Evolutionary conservation across 169 alveolate genomes (phyloP).

Genomic region (Theileria parva): DNA sequence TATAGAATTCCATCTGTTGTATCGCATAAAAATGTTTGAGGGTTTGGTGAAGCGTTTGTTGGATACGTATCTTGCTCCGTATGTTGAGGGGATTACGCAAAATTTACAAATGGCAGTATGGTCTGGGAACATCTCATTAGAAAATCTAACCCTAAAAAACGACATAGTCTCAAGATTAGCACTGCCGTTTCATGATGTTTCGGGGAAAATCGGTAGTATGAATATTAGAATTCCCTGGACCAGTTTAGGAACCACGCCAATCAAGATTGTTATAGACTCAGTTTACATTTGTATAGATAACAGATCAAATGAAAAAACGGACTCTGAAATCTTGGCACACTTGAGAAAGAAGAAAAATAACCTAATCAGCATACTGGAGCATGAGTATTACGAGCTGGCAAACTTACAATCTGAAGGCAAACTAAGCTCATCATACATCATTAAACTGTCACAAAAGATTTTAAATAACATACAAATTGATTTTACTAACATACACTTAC

Average conservation of each 20-base stretch:
- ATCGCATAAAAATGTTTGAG: constrained; percentile 74
- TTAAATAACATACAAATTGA: constrained; percentile 81
- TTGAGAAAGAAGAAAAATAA: constrained; percentile 68
- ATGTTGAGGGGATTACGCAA: constrained; percentile 82
- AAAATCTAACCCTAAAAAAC: constrained; percentile 77
- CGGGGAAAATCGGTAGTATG: constrained; percentile 79
- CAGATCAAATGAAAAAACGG: constrained; percentile 68
- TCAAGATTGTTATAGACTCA: constrained; percentile 74
- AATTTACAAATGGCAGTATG: constrained; percentile 84
- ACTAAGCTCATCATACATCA: constrained; percentile 74
- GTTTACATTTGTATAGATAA: constrained; percentile 77
- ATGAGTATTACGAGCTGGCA: constrained; percentile 61
- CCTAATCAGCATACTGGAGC: constrained; percentile 41
- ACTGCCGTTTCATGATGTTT: constrained; percentile 70
- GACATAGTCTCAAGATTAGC: constrained; percentile 77
- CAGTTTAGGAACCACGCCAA: constrained; percentile 78
- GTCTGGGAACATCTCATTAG: constrained; percentile 83
- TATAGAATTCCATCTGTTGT: not conserved
- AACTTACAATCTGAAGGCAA: constrained; percentile 44
- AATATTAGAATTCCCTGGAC: constrained; percentile 83
- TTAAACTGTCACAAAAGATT: constrained; percentile 76
- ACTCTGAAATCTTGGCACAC: constrained; percentile 69
- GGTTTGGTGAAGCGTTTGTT: constrained; percentile 81
- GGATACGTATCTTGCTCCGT: constrained; percentile 83
- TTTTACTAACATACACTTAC: constrained; percentile 78